Evolutionary conservation across 176 grass and related monocot genomes (phyloP).

Genomic region (Juncus effusus): DNA sequence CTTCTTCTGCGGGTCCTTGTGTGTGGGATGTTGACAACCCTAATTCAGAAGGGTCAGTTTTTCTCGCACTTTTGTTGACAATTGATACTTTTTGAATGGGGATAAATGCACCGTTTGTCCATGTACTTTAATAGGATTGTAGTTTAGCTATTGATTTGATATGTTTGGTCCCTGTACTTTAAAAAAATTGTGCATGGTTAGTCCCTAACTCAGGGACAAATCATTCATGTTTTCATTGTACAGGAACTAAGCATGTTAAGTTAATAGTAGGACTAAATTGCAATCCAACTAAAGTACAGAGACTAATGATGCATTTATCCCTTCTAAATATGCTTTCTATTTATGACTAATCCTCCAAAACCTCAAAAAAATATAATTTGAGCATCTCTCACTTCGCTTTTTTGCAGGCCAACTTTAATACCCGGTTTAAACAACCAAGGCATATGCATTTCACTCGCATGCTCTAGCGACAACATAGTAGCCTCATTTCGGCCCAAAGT

Average conservation of each 20-base stretch:
- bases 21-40: slow-evolving; percentile 51
- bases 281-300: no score
- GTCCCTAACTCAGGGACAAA: not conserved
- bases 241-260: no score
- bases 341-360: no score
- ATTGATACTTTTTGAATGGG: not conserved
- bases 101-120: no score
- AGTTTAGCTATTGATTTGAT: slow-evolving; percentile 4
- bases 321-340: no score
- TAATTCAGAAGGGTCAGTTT: slow-evolving; percentile 32
- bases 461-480: slow-evolving; percentile 42
- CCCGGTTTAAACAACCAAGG: slow-evolving; percentile 44
- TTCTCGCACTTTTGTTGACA: not conserved
- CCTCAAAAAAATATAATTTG: no score
- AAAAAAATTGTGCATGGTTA: no score
- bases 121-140: not conserved
- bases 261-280: no score
- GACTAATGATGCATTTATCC: no score
- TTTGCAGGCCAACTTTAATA: slow-evolving; percentile 56
- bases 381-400: not conserved
- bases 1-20: slow-evolving; percentile 76
- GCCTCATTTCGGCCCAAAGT: slow-evolving; percentile 73
- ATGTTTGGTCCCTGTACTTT: not conserved
- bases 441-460: slow-evolving; percentile 77
- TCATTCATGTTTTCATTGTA: not conserved